Conservation (phyloP, 495 filamentous ascomycete species). For the Bryoglossum gracile region DNA sequence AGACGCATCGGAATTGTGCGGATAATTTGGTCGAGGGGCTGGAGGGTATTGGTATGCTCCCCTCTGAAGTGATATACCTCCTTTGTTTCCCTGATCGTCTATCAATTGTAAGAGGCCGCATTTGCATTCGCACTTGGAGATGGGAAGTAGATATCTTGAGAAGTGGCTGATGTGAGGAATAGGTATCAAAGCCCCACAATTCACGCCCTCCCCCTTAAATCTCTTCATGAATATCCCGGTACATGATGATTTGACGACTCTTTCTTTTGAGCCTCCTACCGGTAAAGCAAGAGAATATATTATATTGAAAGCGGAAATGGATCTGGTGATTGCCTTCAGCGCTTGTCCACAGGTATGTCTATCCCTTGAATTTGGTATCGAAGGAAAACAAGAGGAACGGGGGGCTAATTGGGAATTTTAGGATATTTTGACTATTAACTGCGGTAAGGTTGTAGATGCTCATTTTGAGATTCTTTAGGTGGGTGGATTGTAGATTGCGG, state of each 20-base stretch:
- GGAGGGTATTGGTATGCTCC: constrained; percentile 13
- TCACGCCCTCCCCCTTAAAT: constrained; percentile 38
- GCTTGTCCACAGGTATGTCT: constrained; percentile 32
- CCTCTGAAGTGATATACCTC: neutral
- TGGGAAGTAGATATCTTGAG: neutral
- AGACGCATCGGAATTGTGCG: constrained; percentile 37
- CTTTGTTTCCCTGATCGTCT: no score
- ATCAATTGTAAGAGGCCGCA: no score
- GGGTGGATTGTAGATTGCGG: neutral
- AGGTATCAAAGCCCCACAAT: constrained; percentile 18
- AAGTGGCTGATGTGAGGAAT: constrained; percentile 4
- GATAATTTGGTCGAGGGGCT: constrained; percentile 37
- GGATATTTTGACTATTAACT: constrained; percentile 36
- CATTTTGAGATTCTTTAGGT: constrained; percentile 23
- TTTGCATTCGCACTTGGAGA: no score
- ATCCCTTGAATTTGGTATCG: neutral
- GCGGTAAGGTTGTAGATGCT: constrained; percentile 32
- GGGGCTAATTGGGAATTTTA: constrained; percentile 8
- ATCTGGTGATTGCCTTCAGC: constrained; percentile 36
- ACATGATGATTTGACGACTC: constrained; percentile 23
- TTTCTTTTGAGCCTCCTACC: constrained; percentile 29
- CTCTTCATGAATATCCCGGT: constrained; percentile 43
- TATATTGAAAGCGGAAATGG: constrained; percentile 30
- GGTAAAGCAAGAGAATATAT: constrained; percentile 34
- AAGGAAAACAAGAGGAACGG: neutral